These are phyloP conservation scores for Alternaria brassicicola DNA, from an alignment of 2,329 filamentous ascomycete genomes.

Conservation along the genomic window DNA sequence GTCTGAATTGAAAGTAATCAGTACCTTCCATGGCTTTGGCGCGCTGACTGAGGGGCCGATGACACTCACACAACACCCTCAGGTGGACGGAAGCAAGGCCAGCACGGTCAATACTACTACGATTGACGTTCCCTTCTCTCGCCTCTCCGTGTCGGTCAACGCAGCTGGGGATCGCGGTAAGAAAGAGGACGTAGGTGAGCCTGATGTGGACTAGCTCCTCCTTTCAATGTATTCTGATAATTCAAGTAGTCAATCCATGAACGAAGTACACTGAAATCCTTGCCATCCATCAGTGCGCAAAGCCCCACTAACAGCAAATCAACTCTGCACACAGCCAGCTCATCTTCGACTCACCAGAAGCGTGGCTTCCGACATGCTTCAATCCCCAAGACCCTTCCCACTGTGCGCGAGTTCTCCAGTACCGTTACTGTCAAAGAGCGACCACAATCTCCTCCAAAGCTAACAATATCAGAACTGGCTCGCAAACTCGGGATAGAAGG, in stretches of 20 bases:
- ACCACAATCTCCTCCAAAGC: slow-evolving; percentile 2
- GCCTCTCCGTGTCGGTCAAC: slow-evolving; percentile 25
- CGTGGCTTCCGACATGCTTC: not conserved
- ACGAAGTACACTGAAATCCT: not conserved
- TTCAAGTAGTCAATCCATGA: slow-evolving; percentile 7
- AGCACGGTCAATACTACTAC: slow-evolving; percentile 47
- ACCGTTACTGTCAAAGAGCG: not conserved
- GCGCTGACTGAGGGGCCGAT: slow-evolving; percentile 65
- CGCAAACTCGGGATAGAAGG: not conserved
- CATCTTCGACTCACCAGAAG: not conserved
- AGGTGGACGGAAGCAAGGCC: not conserved
- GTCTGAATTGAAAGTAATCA: not conserved
- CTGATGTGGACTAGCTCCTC: slow-evolving; percentile 5
- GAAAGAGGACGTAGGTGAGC: slow-evolving; percentile 18
- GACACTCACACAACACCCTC: slow-evolving; percentile 25
- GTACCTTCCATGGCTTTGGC: slow-evolving; percentile 60
- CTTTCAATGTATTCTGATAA: slow-evolving; percentile 11
- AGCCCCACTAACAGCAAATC: not conserved
- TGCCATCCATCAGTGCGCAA: not conserved
- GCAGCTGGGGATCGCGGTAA: not conserved
- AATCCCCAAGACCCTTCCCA: not conserved
- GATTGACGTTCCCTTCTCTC: slow-evolving; percentile 57
- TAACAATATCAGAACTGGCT: not conserved
- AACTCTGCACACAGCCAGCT: not conserved
- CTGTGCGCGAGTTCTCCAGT: not conserved